phyloP scores from a whole-genome alignment of 148 eudicot species.

The Amaranthus palmeri region DNA sequence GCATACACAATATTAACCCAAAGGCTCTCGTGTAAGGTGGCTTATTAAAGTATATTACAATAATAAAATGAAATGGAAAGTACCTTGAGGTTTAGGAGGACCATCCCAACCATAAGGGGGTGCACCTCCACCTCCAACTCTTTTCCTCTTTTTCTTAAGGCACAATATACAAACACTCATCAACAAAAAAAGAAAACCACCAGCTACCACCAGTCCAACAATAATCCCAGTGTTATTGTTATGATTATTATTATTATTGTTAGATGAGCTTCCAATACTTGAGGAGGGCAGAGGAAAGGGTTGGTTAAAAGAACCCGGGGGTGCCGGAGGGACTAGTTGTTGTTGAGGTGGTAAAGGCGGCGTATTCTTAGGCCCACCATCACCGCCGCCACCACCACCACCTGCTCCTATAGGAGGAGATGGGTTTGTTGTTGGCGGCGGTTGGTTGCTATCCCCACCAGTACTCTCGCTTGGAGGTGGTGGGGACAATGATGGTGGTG shows the following conservation, averaged over 20 bases:
- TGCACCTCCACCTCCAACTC: neutral
- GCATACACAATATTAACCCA: no score
- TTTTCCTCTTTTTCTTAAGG: slow-evolving; percentile 36
- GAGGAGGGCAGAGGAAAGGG: neutral
- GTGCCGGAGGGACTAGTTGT: neutral
- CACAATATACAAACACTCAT: slow-evolving; percentile 22
- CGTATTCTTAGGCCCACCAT: neutral
- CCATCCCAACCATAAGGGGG: slow-evolving; percentile 33
- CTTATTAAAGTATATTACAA: no score
- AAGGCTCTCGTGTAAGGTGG: no score
- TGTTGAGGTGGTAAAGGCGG: slow-evolving; percentile 2
- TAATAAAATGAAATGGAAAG: neutral
- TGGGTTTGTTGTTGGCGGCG: neutral
- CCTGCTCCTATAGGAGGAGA: no score
- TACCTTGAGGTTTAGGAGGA: slow-evolving; percentile 30
- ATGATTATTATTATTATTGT: neutral
- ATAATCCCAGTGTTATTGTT: slow-evolving; percentile 1
- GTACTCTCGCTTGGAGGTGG: neutral
- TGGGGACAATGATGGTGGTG: no score
- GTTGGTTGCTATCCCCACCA: neutral
- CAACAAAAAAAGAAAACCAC: slow-evolving; percentile 25
- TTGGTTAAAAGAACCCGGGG: slow-evolving; percentile 4
- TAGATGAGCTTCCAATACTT: neutral
- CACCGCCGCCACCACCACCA: no score
- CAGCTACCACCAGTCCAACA: slow-evolving; percentile 20